Conservation (phyloP, 2,329 filamentous ascomycete genomes). For the Neonectria sp. region DNA sequence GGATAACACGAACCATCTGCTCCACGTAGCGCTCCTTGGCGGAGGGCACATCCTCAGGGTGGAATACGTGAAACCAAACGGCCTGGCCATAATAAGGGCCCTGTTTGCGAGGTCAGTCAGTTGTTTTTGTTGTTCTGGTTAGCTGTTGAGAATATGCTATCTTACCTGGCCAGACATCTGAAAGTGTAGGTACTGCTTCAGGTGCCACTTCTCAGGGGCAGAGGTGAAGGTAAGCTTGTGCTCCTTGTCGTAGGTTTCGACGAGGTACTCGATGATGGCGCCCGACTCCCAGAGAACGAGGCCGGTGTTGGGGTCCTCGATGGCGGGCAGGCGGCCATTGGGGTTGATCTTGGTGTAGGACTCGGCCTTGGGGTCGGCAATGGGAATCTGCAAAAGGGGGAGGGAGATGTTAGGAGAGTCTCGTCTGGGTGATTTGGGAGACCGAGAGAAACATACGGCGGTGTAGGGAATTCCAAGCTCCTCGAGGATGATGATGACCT, state of each 20-base stretch:
- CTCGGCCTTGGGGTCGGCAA: slow-evolving; percentile 45
- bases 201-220: slow-evolving; percentile 47
- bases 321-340: slow-evolving; percentile 53
- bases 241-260: slow-evolving; percentile 47
- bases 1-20: slow-evolving; percentile 49
- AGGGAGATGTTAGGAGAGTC: background rate
- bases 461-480: slow-evolving; percentile 56
- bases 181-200: slow-evolving; percentile 56
- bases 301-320: slow-evolving; percentile 53
- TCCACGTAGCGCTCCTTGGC: slow-evolving; percentile 52
- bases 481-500: slow-evolving; percentile 54
- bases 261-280: slow-evolving; percentile 47
- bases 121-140: background rate
- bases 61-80: slow-evolving; percentile 50
- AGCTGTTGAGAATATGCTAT: background rate
- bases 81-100: slow-evolving; percentile 57
- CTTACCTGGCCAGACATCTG: slow-evolving; percentile 56
- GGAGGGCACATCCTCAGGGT: slow-evolving; percentile 47
- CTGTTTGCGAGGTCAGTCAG: slow-evolving; percentile 24
- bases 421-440: background rate
- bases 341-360: slow-evolving; percentile 50
- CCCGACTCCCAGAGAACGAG: slow-evolving; percentile 52
- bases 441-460: slow-evolving; percentile 33
- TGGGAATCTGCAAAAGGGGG: slow-evolving; percentile 31
- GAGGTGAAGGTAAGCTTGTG: slow-evolving; percentile 46